Base-by-base conservation (phyloP, 2,329 filamentous ascomycete species). In the Hymenoscyphus linearis region DNA sequence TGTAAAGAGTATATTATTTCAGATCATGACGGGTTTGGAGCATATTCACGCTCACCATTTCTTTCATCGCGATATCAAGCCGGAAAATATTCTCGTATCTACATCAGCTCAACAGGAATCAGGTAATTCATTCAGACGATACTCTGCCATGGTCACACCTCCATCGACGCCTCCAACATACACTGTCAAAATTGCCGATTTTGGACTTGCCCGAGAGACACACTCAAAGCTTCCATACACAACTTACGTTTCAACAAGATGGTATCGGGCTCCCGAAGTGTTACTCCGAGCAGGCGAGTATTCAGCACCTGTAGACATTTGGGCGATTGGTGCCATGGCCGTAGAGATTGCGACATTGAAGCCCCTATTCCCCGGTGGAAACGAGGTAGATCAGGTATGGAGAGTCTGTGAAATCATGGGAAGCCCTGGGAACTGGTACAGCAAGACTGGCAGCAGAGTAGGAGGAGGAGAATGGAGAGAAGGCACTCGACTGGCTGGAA, bases 331-430 rank as follows among this genome's bases (percentile, higher is more conserved):
- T 70, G 95, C 95, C 22, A 99, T 99, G 95, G 95, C 95, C 6
- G 95, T 99, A 12, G 95, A 99, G 74, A 90, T 99, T 65, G 95
- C 95, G 27, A 99, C 95, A 0, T 75, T 99, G 62, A 99, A 98
- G 79, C 95, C 95, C 18, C 80, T 99, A 12, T 99, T 99, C 80
- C 95, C 95, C 12, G 95, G 95, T 69, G 91, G 92, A 72, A 99
- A 99, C 73, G 95, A 99, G 78, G 95, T 99, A 1, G 95, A 99
- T 70, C 95, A 99, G 75, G 95, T 99, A 1, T 99, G 95, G 95
- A 88, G 95, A 68, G 91, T 99, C 0, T 99, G 95, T 73, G 95
- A 99, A 75, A 96, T 99, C 62, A 99, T 99, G 95, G 95, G 95
- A 56, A 98, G 93, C 77, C 95, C 95, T 2, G 95, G 95, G 52